These are phyloP conservation scores for Cytospora mali DNA, from an alignment of 2,329 filamentous ascomycete species.

Conservation along the genomic window DNA sequence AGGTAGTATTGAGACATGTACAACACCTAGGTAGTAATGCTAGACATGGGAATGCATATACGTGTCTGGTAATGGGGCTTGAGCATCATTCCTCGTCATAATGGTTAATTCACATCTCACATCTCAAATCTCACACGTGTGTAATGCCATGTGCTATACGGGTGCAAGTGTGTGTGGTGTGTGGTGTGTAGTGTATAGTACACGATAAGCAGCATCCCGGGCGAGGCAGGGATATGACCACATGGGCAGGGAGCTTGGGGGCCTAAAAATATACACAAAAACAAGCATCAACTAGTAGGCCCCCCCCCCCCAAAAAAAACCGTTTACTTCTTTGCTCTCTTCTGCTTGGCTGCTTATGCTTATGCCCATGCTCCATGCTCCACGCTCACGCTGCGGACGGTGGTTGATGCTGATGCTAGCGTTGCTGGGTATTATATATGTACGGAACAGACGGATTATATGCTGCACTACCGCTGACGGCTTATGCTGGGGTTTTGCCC, in stretches of 20 bases:
- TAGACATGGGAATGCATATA: no score
- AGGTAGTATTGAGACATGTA: no score
- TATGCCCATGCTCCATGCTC: slow-evolving; percentile 8
- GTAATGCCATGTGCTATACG: no score
- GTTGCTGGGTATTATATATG: no score
- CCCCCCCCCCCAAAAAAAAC: no score
- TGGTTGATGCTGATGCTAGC: slow-evolving; percentile 9
- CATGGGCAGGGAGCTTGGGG: slow-evolving; percentile 22
- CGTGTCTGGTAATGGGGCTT: no score
- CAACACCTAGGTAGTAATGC: no score
- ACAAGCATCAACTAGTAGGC: slow-evolving; percentile 1
- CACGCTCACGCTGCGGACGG: neutral
- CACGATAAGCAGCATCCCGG: slow-evolving; percentile 9
- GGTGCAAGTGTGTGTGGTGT: neutral
- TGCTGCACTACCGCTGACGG: neutral
- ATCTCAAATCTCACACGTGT: no score
- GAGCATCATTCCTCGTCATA: no score
- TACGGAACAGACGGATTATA: no score
- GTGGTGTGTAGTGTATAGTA: no score
- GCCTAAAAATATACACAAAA: slow-evolving; percentile 20
- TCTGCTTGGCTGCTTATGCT: neutral
- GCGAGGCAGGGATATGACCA: slow-evolving; percentile 15
- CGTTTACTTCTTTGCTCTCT: slow-evolving; percentile 10
- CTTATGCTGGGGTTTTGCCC: neutral
- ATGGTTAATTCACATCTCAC: no score